These are phyloP conservation scores for Pelargonium myrrhifolium DNA, from an alignment of 441 rosid genomes.

Conservation along the genomic window DNA sequence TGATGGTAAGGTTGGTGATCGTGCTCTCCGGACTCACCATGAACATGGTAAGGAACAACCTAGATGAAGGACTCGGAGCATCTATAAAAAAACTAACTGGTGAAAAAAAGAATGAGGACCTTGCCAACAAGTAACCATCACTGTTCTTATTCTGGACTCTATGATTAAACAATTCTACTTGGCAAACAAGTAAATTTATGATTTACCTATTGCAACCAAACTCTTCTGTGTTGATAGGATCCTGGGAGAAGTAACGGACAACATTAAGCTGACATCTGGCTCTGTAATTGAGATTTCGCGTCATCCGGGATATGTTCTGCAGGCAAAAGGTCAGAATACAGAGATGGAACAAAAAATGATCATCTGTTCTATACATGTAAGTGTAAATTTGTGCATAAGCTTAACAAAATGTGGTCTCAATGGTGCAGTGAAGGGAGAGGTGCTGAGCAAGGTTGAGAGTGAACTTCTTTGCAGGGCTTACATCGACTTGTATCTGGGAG, in stretches of 20 bases:
- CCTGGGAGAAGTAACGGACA: conserved; percentile 38
- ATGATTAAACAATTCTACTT: neutral
- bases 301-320: conserved; percentile 36
- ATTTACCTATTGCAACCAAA: neutral
- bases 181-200: neutral
- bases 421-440: conserved; percentile 36
- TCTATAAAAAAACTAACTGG: conserved; percentile 35
- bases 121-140: conserved; percentile 29
- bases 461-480: conserved; percentile 50
- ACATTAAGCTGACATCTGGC: conserved; percentile 38
- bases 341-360: neutral
- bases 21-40: conserved; percentile 38
- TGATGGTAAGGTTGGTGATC: conserved; percentile 37
- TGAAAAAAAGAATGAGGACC: conserved; percentile 37
- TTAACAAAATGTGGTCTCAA: conserved; percentile 4
- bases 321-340: conserved; percentile 29
- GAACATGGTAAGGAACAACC: conserved; percentile 36
- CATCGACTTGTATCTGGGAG: conserved; percentile 42
- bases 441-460: conserved; percentile 38
- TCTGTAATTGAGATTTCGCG: conserved; percentile 39
- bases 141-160: neutral
- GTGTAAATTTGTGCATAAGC: neutral
- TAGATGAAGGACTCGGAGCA: conserved; percentile 40
- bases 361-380: neutral
- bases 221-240: conserved; percentile 23